Evolutionary conservation across 2,329 filamentous ascomycete genomes (phyloP).

Genomic region (Oidium heveae): DNA sequence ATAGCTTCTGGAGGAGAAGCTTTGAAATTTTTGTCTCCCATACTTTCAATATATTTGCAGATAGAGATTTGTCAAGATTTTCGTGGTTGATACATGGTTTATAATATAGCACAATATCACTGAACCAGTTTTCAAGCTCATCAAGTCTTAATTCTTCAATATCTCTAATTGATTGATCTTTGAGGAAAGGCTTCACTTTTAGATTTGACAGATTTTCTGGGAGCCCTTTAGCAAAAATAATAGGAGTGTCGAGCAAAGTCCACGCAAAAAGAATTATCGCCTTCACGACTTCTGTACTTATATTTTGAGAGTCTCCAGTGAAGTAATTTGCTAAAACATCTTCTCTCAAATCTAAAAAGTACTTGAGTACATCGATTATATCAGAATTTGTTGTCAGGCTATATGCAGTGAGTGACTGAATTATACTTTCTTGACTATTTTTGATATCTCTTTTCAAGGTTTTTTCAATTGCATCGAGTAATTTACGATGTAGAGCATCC

Average conservation of each 20-base stretch:
- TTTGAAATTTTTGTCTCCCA: constrained; percentile 39
- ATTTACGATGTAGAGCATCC: constrained; percentile 31
- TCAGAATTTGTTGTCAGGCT: constrained; percentile 61
- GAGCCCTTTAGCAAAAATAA: constrained; percentile 46
- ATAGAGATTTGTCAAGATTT: constrained; percentile 36
- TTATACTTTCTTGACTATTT: constrained; percentile 20
- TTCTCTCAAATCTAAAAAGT: constrained; percentile 51
- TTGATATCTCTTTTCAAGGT: constrained; percentile 29
- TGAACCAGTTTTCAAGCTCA: constrained; percentile 53
- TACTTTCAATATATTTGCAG: constrained; percentile 30
- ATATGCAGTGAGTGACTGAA: constrained; percentile 58
- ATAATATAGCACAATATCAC: constrained; percentile 61
- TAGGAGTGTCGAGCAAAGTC: constrained; percentile 55
- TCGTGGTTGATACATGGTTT: constrained; percentile 72
- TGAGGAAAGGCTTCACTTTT: constrained; percentile 45
- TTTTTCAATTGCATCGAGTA: constrained; percentile 43
- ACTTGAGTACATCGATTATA: constrained; percentile 48
- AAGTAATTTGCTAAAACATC: constrained; percentile 35
- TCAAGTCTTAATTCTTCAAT: constrained; percentile 54
- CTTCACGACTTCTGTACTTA: constrained; percentile 24
- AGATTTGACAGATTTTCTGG: constrained; percentile 41
- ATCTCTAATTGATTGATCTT: constrained; percentile 38
- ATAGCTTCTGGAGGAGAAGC: constrained; percentile 34
- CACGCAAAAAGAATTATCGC: constrained; percentile 49
- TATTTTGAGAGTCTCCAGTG: constrained; percentile 18